Percentiles rank a stretch among this genome's conserved stretches.
phyloP scores from a whole-genome alignment of 106 monocot species.

The Allium cepa region DNA sequence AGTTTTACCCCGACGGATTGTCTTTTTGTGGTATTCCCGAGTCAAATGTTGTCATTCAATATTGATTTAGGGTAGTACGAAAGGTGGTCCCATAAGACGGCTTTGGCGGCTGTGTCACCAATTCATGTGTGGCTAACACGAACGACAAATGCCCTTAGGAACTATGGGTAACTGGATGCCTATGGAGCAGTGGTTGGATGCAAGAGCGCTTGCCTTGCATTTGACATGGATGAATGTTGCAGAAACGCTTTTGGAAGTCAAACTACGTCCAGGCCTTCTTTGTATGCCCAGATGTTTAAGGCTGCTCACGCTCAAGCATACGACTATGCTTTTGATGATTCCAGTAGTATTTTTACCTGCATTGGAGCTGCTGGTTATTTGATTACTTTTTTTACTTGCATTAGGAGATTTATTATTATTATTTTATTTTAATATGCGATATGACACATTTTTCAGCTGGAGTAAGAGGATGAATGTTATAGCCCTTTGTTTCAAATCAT shows the following conservation, averaged over 20 bases:
- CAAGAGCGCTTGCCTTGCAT: slow-evolving; percentile 19
- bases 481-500: too few relatives aligned
- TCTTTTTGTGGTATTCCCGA: too few relatives aligned
- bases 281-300: not conserved
- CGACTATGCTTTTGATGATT: not conserved
- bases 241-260: not conserved
- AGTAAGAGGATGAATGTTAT: too few relatives aligned
- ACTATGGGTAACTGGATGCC: not conserved
- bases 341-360: not conserved
- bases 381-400: not conserved
- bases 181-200: not conserved
- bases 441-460: too few relatives aligned
- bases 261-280: not conserved
- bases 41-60: too few relatives aligned
- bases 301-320: not conserved
- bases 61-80: slow-evolving; percentile 10
- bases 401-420: too few relatives aligned
- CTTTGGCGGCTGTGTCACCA: not conserved
- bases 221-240: slow-evolving; percentile 11
- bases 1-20: too few relatives aligned
- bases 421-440: too few relatives aligned
- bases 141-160: not conserved
- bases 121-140: not conserved
- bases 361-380: not conserved
- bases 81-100: not conserved